These are phyloP conservation scores for Mycena rebaudengoi DNA, from an alignment of 768 basidiomycete genomes.

Conservation along the genomic window DNA sequence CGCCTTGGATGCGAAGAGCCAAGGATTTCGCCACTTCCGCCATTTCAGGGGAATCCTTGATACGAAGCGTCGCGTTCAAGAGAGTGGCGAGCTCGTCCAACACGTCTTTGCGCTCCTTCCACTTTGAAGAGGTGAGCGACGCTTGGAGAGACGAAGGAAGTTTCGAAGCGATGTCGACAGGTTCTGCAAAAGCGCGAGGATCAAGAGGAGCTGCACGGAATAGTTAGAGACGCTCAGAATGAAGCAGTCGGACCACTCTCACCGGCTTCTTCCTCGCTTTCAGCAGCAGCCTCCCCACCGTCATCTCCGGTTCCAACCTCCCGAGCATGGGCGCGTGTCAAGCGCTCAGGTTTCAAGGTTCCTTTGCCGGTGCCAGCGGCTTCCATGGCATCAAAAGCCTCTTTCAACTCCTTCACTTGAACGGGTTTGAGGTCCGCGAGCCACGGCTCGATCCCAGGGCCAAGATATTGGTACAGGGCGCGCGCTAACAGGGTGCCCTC, in stretches of 20 bases:
- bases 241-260: slow-evolving; percentile 24
- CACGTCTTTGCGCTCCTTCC: slow-evolving; percentile 96
- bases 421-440: slow-evolving; percentile 94
- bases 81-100: slow-evolving; percentile 83
- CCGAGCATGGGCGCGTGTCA: slow-evolving; percentile 79
- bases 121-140: slow-evolving; percentile 88
- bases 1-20: slow-evolving; percentile 81
- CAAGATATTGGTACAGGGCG: slow-evolving; percentile 87
- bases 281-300: slow-evolving; percentile 47
- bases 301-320: slow-evolving; percentile 64
- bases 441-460: slow-evolving; percentile 83
- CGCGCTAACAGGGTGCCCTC: slow-evolving; percentile 86
- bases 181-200: slow-evolving; percentile 82
- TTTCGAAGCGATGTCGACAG: slow-evolving; percentile 84
- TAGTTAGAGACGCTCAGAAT: slow-evolving; percentile 3
- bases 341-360: slow-evolving; percentile 76
- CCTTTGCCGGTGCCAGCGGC: slow-evolving; percentile 89
- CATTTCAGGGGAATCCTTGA: slow-evolving; percentile 83
- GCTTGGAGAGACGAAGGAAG: slow-evolving; percentile 80
- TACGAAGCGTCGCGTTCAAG: slow-evolving; percentile 73
- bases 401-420: slow-evolving; percentile 94
- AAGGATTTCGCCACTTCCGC: slow-evolving; percentile 80
- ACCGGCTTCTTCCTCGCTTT: slow-evolving; percentile 56
- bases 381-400: slow-evolving; percentile 86
- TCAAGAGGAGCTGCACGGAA: slow-evolving; percentile 66